Evolutionary conservation across 2,329 filamentous ascomycete species (phyloP), one percentile per base, ranked within the genome.

Genomic region (Paraconiothyrium sp.): DNA sequence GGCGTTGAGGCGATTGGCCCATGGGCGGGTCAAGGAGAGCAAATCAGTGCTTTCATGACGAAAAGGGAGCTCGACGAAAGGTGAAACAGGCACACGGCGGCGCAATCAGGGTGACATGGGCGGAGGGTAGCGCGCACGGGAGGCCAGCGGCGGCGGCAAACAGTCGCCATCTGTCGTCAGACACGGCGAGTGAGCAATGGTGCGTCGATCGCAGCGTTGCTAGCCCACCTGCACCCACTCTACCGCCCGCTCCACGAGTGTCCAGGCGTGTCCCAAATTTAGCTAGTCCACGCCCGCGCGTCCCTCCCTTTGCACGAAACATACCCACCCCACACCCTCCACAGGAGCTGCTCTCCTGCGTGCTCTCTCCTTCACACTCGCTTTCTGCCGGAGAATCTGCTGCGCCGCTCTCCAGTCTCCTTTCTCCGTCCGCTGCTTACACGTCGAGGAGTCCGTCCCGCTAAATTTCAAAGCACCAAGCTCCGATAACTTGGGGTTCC

Each of bases 361-460:
- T 47, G 16, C 50, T 30, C 10, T 34, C 11, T 44, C 49, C 20
- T 63, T 46, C 32, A 41, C 54, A 27, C 35, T 49, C 50, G 44
- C 27, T 54, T 48, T 37, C 47, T 44, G 34, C 51, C 57, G 51
- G 46, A 54, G 34, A 50, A 39, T 56, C 47, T 41, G n/a, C 47
- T 37, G 22, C 41, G 49, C 57, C 51, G 58, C 52, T 60, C n/a
- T 10, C n/a, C 46, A 46, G 16, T 43, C 16, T 46, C n/a, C 52
- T 51, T 44, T 43, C 46, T 35, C 46, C 47, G 27, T 56, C 58
- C 52, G 41, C 27, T 37, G 43, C 54, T 55, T 57, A 60, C 41
- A 22, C 47, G 27, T 54, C 48, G 43, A 49, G 44, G 48, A 48
- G 58, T 65, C 63, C 62, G 58, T 63, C 66, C 64, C 66, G 64